Base-by-base conservation (phyloP, 345 rosid genomes). In the Lepidium aucheri region DNA sequence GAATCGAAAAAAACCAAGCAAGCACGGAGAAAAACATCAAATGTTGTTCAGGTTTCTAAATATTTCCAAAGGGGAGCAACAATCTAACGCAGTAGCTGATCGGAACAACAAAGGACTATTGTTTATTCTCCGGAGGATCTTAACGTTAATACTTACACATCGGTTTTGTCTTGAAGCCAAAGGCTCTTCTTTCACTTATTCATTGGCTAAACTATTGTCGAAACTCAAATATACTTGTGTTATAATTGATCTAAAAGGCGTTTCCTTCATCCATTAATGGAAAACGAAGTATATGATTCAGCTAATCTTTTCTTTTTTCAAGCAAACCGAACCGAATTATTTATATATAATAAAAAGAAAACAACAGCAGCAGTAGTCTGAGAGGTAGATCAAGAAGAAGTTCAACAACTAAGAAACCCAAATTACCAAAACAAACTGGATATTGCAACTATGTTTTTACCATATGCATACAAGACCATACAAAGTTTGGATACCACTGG, bases 131-230 rank as follows among this genome's bases (percentile, higher is more conserved):
- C 7, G 18, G 43, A 35, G 41, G 16, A 12, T 49, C 53, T 61
- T 9, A 12, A 69, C 36, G 14, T 42, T 15, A 24, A 33, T 60
- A 22, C 22, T 8, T 34, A 50, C 44, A 60, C 60, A 51, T 53
- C 5, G 39, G 39, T 35, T 35, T 44, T 61, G 53, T 44, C 63
- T 42, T 16, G 54, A 52, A 60, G 55, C 74, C 49, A 53, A 62
- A 44, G 34, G 69, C 49, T 53, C 30, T 70, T 17, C 30, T 28
- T 28, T 28, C 32, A 28, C 32, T 28, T 28, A 28, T 28, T 28
- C 32, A 28, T 28, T 28, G 59, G 59, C 16, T n/a, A 58, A 58
- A 40, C 18, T 9, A 14, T 8, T 3, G 24, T 20, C 12, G 50
- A 42, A 42, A 59, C 8, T 59, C 26, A 28, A 40, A 58, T 14